These are phyloP conservation scores for Vitis amurensis DNA, from an alignment of 164 flowering plant genomes.

Conservation along the genomic window DNA sequence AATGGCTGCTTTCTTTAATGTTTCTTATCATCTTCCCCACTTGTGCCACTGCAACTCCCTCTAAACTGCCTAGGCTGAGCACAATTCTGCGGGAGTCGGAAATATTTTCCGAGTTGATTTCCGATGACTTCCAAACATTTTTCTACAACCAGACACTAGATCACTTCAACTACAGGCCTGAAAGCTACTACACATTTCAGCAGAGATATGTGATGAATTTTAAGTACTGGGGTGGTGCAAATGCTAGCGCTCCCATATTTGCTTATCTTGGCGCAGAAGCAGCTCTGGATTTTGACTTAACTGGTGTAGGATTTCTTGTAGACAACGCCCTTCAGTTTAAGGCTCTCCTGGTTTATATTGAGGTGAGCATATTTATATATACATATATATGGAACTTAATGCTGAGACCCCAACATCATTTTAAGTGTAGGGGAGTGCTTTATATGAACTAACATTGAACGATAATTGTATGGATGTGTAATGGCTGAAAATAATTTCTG, in stretches of 20 bases:
- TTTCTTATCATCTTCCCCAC: too few relatives aligned
- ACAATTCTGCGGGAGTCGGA: too few relatives aligned
- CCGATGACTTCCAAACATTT: conserved; percentile 6
- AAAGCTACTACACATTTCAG: conserved; percentile 38
- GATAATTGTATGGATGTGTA: too few relatives aligned
- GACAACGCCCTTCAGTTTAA: conserved; percentile 44
- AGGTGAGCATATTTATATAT: conserved; percentile 32
- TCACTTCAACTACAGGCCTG: conserved; percentile 35
- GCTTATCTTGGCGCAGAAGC: conserved; percentile 42
- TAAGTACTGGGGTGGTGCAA: conserved; percentile 52
- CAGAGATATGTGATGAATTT: conserved; percentile 46
- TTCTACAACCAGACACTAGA: conserved; percentile 30
- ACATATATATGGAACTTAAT: background rate
- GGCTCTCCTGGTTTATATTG: conserved; percentile 50
- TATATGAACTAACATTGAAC: too few relatives aligned
- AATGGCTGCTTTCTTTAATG: too few relatives aligned
- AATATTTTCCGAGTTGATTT: background rate
- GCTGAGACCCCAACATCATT: too few relatives aligned
- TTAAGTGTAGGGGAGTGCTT: too few relatives aligned
- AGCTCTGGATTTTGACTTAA: conserved; percentile 9
- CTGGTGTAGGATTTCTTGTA: conserved; percentile 24
- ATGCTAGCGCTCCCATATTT: conserved; percentile 42
- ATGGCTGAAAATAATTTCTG: too few relatives aligned
- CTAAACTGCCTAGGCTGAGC: too few relatives aligned
- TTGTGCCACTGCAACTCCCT: too few relatives aligned